These are phyloP conservation scores for Avena insularis DNA, from an alignment of 176 grass and related monocot genomes.

Conservation along the genomic window DNA sequence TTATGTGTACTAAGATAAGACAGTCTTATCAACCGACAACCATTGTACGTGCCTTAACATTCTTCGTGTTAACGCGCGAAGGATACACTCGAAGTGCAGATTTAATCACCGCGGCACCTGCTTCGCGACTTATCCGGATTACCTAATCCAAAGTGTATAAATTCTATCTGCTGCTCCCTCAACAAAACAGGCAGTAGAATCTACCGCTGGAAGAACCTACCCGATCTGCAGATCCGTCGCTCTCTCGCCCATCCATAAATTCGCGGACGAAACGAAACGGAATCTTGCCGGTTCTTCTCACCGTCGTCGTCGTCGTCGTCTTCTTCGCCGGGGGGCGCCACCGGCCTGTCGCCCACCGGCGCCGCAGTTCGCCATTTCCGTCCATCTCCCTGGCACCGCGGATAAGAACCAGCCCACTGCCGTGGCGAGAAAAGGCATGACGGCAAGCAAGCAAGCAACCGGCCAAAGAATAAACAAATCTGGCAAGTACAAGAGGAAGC, in stretches of 20 bases:
- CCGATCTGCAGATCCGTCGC: no score
- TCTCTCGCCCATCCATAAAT: no score
- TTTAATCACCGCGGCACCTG: not conserved
- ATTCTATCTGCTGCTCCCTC: no score
- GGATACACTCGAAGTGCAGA: not conserved
- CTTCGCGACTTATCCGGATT: no score
- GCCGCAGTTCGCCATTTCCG: slow-evolving; percentile 33
- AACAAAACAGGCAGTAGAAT: no score
- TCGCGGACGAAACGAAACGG: not conserved
- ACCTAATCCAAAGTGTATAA: no score
- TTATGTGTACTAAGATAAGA: no score
- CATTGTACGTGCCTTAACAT: no score
- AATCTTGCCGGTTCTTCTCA: no score
- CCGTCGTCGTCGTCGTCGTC: not conserved
- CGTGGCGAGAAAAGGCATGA: slow-evolving; percentile 7
- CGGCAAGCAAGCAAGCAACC: slow-evolving; percentile 36
- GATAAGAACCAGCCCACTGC: slow-evolving; percentile 27
- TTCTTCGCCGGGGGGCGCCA: not conserved
- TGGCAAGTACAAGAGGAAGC: slow-evolving; percentile 32
- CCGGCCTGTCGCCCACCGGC: not conserved
- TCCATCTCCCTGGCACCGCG: not conserved
- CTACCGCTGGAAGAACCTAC: no score
- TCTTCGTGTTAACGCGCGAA: not conserved
- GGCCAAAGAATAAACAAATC: slow-evolving; percentile 34
- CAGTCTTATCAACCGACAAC: no score